phyloP scores from a whole-genome alignment of 1,284 basidiomycete genomes.

The Boletellus deceptivus region DNA sequence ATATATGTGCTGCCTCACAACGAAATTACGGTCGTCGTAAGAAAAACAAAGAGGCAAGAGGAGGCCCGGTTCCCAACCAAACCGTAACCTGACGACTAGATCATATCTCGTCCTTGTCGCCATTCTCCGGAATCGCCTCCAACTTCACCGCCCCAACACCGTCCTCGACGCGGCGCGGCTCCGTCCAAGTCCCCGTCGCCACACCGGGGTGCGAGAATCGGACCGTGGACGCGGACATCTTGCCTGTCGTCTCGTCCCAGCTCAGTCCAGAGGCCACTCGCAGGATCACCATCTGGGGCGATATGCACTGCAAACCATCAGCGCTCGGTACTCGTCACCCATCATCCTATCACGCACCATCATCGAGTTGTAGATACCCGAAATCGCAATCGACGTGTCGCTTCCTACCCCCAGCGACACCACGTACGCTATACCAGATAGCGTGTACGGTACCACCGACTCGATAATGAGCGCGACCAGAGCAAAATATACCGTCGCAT shows the following conservation, averaged over 20 bases:
- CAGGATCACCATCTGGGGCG: slow-evolving; percentile 31
- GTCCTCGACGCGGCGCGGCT: not conserved
- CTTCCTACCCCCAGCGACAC: slow-evolving; percentile 21
- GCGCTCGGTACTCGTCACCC: not conserved
- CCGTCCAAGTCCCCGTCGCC: not conserved
- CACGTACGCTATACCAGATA: slow-evolving; percentile 28
- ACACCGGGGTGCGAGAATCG: slow-evolving; percentile 5
- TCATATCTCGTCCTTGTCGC: too few species aligned
- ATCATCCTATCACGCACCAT: slow-evolving; percentile 16
- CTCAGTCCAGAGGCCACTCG: slow-evolving; percentile 19
- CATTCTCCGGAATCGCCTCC: not conserved
- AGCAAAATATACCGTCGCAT: slow-evolving; percentile 21
- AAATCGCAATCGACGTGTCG: slow-evolving; percentile 13
- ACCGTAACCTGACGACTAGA: slow-evolving; percentile 8
- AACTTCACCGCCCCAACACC: not conserved
- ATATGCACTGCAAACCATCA: slow-evolving; percentile 17
- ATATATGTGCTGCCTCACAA: slow-evolving; percentile 13
- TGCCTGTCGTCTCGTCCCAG: slow-evolving; percentile 14
- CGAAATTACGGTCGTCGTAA: not conserved
- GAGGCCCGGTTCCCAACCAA: slow-evolving; percentile 19
- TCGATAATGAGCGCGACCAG: slow-evolving; percentile 22
- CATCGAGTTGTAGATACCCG: slow-evolving; percentile 22
- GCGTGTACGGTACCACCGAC: slow-evolving; percentile 29
- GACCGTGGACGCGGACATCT: slow-evolving; percentile 8
- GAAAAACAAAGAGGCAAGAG: not conserved